Evolutionary conservation across 2,329 filamentous ascomycete species (phyloP).

Genomic region (Harringtonia aguacate): DNA sequence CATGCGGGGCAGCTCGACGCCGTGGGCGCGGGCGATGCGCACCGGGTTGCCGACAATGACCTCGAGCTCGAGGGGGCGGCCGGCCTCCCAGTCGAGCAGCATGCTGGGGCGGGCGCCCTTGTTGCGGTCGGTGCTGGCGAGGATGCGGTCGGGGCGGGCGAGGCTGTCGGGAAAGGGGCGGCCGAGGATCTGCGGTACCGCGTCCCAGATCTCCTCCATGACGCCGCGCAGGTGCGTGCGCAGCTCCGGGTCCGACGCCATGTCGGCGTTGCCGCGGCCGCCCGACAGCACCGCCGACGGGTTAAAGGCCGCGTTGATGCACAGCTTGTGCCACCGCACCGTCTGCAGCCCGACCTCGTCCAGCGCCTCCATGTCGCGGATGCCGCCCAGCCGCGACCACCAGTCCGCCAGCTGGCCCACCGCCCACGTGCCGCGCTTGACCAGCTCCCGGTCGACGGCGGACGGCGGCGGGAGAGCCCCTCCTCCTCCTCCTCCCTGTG

Average conservation of each 20-base stretch:
- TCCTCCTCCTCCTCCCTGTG: neutral
- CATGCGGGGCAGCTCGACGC: constrained; percentile 54
- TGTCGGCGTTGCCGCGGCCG: constrained; percentile 53
- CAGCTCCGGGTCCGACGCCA: constrained; percentile 52
- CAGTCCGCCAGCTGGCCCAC: constrained; percentile 41
- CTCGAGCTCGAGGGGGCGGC: constrained; percentile 57
- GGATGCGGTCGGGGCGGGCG: constrained; percentile 51
- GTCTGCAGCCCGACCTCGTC: constrained; percentile 57
- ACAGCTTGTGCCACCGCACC: constrained; percentile 66
- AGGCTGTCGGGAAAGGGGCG: constrained; percentile 47
- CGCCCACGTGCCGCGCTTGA: constrained; percentile 22
- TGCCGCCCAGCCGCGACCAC: constrained; percentile 44
- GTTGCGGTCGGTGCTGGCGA: constrained; percentile 53
- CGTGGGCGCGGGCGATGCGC: constrained; percentile 49
- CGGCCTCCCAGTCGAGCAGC: constrained; percentile 59
- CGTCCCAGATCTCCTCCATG: constrained; percentile 59
- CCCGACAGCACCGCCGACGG: constrained; percentile 58
- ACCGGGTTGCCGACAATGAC: constrained; percentile 64
- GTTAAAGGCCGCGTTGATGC: constrained; percentile 68
- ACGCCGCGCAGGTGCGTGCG: constrained; percentile 50
- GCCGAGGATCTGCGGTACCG: constrained; percentile 52
- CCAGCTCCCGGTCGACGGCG: neutral
- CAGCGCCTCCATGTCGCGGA: constrained; percentile 50
- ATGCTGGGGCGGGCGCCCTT: constrained; percentile 55
- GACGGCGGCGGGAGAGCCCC: neutral